Evolutionary conservation across 805 yeast genomes (phyloP).

Genomic region (Saturnispora saitoi): DNA sequence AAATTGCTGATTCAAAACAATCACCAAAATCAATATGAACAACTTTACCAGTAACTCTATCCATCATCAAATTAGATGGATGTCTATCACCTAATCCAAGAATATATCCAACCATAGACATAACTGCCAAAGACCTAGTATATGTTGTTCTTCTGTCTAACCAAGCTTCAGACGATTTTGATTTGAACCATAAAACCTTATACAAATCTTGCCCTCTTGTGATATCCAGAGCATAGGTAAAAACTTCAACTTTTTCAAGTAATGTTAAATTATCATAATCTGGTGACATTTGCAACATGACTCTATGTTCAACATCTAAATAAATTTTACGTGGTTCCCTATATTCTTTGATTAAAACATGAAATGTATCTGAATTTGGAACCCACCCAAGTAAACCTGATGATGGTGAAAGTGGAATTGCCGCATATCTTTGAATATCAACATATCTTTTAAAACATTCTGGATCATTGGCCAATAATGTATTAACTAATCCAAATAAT

Average conservation of each 20-base stretch:
- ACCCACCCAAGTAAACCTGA: slow-evolving; percentile 98
- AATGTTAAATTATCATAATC: slow-evolving; percentile 85
- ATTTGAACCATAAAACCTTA: slow-evolving; percentile 92
- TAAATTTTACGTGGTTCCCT: slow-evolving; percentile 86
- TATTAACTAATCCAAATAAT: slow-evolving; percentile 88
- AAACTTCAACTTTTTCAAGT: slow-evolving; percentile 90
- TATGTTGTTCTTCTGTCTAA: slow-evolving; percentile 93
- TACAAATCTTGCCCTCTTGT: slow-evolving; percentile 95
- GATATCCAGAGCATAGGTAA: slow-evolving; percentile 89
- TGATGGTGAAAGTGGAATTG: slow-evolving; percentile 92
- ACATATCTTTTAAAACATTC: slow-evolving; percentile 95
- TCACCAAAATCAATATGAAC: slow-evolving; percentile 98
- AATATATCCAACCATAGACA: slow-evolving; percentile 98
- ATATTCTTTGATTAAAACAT: slow-evolving; percentile 82
- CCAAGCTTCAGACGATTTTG: slow-evolving; percentile 96
- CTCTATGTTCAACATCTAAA: slow-evolving; percentile 86
- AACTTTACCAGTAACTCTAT: slow-evolving; percentile 89
- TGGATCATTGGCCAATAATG: slow-evolving; percentile 78
- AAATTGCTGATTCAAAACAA: slow-evolving; percentile 95
- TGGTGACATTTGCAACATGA: slow-evolving; percentile 97
- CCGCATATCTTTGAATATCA: slow-evolving; percentile 86
- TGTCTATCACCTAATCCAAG: slow-evolving; percentile 96
- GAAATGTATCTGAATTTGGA: slow-evolving; percentile 94
- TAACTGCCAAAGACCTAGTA: slow-evolving; percentile 91
- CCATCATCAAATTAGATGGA: slow-evolving; percentile 94